A percentile compares a stretch with the other conserved stretches of the same genome.
phyloP scores from a whole-genome alignment of 192 early-diverging fungal species.

The Coemansia erecta region DNA sequence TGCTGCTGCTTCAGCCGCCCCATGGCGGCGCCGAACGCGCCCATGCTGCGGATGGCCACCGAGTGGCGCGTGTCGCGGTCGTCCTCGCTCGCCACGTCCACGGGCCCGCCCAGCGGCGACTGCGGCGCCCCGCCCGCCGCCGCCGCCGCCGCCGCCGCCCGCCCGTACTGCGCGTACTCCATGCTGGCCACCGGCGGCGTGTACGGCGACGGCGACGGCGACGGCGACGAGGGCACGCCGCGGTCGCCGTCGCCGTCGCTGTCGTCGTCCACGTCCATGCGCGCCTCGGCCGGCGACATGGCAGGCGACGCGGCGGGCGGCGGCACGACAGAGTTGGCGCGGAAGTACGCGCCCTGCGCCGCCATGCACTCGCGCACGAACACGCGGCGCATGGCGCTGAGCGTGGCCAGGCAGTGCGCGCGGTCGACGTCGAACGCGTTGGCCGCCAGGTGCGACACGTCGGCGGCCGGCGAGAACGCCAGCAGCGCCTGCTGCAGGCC shows the following conservation, averaged over 20 bases:
- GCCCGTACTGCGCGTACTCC: slow-evolving; percentile 44
- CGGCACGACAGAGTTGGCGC: slow-evolving; percentile 43
- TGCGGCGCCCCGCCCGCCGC: slow-evolving; percentile 10
- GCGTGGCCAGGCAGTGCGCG: slow-evolving; percentile 52
- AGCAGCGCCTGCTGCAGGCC: slow-evolving; percentile 22
- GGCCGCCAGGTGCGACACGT: slow-evolving; percentile 39
- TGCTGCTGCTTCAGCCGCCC: slow-evolving; percentile 52
- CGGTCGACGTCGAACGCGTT: slow-evolving; percentile 71
- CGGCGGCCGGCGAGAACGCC: slow-evolving; percentile 28
- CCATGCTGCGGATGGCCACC: slow-evolving; percentile 70
- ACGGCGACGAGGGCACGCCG: too few relatives aligned
- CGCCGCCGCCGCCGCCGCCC: not conserved
- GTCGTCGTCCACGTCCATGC: not conserved
- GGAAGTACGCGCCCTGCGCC: slow-evolving; percentile 25
- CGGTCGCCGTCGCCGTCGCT: slow-evolving; percentile 17
- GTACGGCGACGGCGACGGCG: slow-evolving; percentile 12
- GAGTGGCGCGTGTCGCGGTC: slow-evolving; percentile 63
- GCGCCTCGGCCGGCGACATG: not conserved
- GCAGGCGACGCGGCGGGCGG: slow-evolving; percentile 7
- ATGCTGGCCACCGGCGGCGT: slow-evolving; percentile 42
- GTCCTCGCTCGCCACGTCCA: slow-evolving; percentile 49
- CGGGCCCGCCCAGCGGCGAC: slow-evolving; percentile 36
- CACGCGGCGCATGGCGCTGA: slow-evolving; percentile 56
- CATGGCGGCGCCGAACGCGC: slow-evolving; percentile 63
- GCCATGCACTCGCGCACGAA: slow-evolving; percentile 57